Percentiles rank a stretch among this genome's conserved stretches.
Evolutionary conservation across 1,284 basidiomycete genomes (phyloP).

Genomic region (Exobasidium cylindrosporum): DNA sequence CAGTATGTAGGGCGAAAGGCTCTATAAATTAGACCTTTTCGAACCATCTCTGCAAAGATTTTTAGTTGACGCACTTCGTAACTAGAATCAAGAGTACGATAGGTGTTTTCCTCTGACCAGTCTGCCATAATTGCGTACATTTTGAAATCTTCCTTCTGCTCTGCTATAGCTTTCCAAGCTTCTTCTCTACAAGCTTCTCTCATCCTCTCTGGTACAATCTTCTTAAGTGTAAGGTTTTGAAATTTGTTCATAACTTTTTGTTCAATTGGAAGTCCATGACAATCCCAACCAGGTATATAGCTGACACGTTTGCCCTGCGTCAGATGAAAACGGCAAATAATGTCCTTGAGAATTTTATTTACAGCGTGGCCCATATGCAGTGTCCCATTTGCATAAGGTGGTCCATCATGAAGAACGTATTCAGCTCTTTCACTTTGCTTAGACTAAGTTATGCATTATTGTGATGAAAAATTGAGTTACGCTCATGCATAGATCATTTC

Average conservation of each 20-base stretch:
- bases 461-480: constrained; percentile 57
- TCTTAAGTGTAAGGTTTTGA: constrained; percentile 18
- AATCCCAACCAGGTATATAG: constrained; percentile 98
- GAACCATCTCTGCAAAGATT: constrained; percentile 83
- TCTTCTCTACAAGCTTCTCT: constrained; percentile 71
- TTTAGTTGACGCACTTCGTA: constrained; percentile 87
- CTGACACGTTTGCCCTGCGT: constrained; percentile 75
- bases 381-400: constrained; percentile 94
- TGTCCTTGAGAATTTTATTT: constrained; percentile 96
- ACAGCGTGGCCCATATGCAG: constrained; percentile 95
- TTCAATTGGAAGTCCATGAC: constrained; percentile 88
- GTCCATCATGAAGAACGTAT: constrained; percentile 92
- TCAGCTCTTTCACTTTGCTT: constrained; percentile 65
- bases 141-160: constrained; percentile 77
- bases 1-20: constrained; percentile 89
- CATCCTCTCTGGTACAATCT: constrained; percentile 59
- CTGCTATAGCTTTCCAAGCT: constrained; percentile 71
- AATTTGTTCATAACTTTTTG: constrained; percentile 36
- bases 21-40: constrained; percentile 74
- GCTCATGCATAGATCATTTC: background rate
- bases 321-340: constrained; percentile 86
- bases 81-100: constrained; percentile 65
- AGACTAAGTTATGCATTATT: too few species aligned
- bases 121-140: constrained; percentile 89
- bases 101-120: constrained; percentile 74